A percentile compares a stretch with the other conserved stretches of the same genome.
Conservation (phyloP, 371 early-diverging fungal genomes). For the Mortierella sp. region DNA sequence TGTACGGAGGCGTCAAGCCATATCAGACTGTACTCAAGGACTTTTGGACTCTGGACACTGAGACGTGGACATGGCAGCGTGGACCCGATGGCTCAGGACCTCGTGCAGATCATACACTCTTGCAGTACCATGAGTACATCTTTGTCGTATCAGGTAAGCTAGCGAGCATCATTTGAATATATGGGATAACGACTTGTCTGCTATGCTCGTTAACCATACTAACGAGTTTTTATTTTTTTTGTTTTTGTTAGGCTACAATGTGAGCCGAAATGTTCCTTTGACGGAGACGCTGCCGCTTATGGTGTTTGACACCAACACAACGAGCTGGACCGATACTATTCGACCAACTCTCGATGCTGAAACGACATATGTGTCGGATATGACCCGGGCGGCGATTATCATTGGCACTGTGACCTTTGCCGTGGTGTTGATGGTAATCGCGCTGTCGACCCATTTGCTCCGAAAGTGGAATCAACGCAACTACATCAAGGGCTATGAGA, state of each 20-base stretch:
- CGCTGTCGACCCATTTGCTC: constrained; percentile 30
- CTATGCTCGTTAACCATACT: background rate
- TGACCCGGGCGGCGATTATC: constrained; percentile 40
- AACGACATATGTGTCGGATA: constrained; percentile 32
- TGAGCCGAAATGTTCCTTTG: constrained; percentile 41
- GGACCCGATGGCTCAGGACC: constrained; percentile 46
- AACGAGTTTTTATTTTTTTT: background rate
- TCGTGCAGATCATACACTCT: constrained; percentile 46
- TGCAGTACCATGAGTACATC: constrained; percentile 56
- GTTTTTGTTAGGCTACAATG: constrained; percentile 28
- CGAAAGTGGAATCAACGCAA: constrained; percentile 56
- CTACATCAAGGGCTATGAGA: constrained; percentile 40
- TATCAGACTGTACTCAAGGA: constrained; percentile 46
- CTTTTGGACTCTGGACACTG: constrained; percentile 50
- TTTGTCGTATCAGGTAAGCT: constrained; percentile 41
- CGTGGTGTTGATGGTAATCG: constrained; percentile 28
- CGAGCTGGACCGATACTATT: constrained; percentile 39
- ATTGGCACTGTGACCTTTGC: constrained; percentile 34
- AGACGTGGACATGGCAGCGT: constrained; percentile 48
- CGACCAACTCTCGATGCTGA: constrained; percentile 36
- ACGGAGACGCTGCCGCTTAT: constrained; percentile 29
- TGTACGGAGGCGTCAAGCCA: constrained; percentile 55
- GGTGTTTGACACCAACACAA: constrained; percentile 43
- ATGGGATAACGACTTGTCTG: background rate
- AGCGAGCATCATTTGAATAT: background rate